Conservation (phyloP, 2,329 filamentous ascomycete species). For the Ceratocystis diversiconidia region DNA sequence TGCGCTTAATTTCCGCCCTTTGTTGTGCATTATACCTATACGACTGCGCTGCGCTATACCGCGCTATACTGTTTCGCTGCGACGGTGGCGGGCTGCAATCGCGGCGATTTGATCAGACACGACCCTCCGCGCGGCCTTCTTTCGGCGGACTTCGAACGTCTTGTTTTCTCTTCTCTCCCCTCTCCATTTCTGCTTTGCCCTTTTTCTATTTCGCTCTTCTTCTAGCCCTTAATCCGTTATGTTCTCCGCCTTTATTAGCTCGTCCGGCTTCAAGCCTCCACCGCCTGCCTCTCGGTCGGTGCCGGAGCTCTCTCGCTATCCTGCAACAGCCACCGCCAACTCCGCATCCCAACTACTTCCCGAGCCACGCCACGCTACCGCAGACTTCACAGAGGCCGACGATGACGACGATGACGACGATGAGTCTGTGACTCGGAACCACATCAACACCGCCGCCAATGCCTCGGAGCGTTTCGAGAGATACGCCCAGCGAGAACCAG, state of each 20-base stretch:
- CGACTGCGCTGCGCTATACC: not conserved
- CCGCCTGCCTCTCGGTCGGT: conserved; percentile 14
- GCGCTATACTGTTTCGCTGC: not conserved
- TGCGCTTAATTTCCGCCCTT: not conserved
- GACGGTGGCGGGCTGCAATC: not conserved
- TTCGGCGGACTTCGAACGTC: not conserved
- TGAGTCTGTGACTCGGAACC: conserved; percentile 20
- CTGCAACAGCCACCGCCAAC: not conserved
- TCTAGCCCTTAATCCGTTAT: conserved; percentile 1
- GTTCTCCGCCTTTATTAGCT: conserved; percentile 13
- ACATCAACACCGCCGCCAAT: conserved; percentile 27
- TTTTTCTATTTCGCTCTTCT: not conserved
- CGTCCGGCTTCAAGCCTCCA: not conserved
- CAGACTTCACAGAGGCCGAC: conserved; percentile 51
- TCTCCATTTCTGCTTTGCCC: not conserved
- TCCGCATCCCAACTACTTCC: conserved; percentile 10
- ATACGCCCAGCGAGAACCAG: conserved; percentile 18
- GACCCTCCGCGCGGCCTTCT: not conserved
- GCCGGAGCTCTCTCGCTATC: conserved; percentile 11
- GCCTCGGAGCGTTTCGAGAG: conserved; percentile 20
- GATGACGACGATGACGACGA: conserved; percentile 36
- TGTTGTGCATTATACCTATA: too few relatives aligned
- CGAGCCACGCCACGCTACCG: conserved; percentile 40
- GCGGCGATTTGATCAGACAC: not conserved
- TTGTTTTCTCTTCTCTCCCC: not conserved